Conservation (phyloP, 129 eudicot genomes). For the Centaurea solstitialis region DNA sequence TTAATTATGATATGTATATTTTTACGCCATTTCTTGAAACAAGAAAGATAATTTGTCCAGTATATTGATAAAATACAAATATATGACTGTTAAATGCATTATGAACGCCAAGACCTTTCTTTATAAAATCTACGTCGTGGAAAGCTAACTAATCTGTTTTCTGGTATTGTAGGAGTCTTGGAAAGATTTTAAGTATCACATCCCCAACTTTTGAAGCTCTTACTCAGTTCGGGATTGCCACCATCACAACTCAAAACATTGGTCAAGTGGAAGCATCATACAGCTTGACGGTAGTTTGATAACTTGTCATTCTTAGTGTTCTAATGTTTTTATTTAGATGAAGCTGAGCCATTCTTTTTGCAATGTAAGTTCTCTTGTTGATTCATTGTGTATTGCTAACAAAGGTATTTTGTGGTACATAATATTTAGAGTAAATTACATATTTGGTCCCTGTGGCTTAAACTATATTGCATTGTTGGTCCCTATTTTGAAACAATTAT, state of each 20-base stretch:
- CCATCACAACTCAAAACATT: conserved; percentile 58
- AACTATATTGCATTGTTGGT: too few relatives aligned
- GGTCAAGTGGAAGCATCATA: conserved; percentile 82
- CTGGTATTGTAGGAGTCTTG: conserved; percentile 65
- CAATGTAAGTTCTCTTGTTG: background rate
- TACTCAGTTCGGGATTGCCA: conserved; percentile 67
- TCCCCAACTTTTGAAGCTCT: conserved; percentile 75
- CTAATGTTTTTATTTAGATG: background rate
- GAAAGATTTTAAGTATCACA: conserved; percentile 55
- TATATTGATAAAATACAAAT: background rate
- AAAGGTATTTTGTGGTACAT: background rate
- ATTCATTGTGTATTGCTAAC: background rate
- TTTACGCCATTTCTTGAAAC: background rate
- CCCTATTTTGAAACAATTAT: too few relatives aligned
- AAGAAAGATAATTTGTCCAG: background rate
- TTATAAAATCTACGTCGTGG: background rate
- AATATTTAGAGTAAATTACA: too few relatives aligned
- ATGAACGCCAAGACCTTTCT: background rate
- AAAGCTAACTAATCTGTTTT: background rate
- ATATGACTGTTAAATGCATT: background rate
- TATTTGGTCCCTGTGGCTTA: too few relatives aligned
- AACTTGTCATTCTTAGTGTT: background rate
- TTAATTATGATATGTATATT: background rate
- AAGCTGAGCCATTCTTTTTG: background rate
- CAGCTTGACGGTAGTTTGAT: conserved; percentile 64